These are phyloP conservation scores for Aureobasidium sp. DNA, from an alignment of 2,329 filamentous ascomycete genomes.

Conservation along the genomic window DNA sequence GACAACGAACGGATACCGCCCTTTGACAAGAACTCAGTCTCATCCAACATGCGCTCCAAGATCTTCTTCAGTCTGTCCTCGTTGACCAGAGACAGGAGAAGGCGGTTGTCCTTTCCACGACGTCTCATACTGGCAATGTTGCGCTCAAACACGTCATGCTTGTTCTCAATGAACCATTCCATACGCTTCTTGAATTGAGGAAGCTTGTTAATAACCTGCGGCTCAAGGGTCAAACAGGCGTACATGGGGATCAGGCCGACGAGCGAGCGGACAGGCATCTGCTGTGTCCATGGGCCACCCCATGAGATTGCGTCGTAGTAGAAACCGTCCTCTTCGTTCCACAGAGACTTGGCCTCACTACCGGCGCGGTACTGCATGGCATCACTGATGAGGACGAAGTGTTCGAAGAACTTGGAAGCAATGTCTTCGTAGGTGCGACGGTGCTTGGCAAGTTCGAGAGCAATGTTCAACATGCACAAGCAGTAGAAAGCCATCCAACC, in stretches of 20 bases:
- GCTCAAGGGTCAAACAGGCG: constrained; percentile 84
- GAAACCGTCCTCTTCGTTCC: constrained; percentile 95
- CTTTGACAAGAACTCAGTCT: constrained; percentile 84
- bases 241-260: constrained; percentile 92
- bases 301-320: constrained; percentile 98
- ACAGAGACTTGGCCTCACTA: constrained; percentile 72
- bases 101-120: constrained; percentile 81
- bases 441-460: constrained; percentile 89
- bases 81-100: constrained; percentile 83
- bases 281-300: constrained; percentile 87
- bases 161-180: constrained; percentile 89
- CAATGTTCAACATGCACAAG: constrained; percentile 93
- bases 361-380: constrained; percentile 73
- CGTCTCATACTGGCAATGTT: constrained; percentile 92
- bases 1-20: constrained; percentile 89
- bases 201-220: constrained; percentile 84
- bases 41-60: constrained; percentile 83
- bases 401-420: constrained; percentile 97
- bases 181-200: constrained; percentile 89
- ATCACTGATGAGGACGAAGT: constrained; percentile 96
- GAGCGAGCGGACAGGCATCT: constrained; percentile 83
- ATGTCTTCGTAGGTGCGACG: constrained; percentile 93
- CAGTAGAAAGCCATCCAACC: constrained; percentile 99
- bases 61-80: constrained; percentile 89
- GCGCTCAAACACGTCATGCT: constrained; percentile 76